Conservation (phyloP, 2,329 filamentous ascomycete species). For the Peltaster fructicola region DNA sequence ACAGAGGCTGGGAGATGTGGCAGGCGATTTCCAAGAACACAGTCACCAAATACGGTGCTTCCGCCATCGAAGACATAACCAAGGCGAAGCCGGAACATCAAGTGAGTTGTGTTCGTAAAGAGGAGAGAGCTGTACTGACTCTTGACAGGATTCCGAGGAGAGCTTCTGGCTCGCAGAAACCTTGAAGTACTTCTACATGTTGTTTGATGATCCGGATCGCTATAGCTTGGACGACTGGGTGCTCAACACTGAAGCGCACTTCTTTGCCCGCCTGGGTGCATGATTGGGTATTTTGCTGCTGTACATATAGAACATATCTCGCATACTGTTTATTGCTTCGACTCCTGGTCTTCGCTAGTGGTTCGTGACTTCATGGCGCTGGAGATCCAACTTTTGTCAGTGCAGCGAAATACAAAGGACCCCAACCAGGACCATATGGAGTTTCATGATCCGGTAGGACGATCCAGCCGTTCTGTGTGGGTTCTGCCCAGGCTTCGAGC, state of each 20-base stretch:
- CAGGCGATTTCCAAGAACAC: conserved; percentile 50
- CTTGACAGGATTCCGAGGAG: conserved; percentile 3
- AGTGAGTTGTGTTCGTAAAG: conserved; percentile 11
- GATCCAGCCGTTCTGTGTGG: conserved; percentile 23
- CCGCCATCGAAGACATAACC: conserved; percentile 49
- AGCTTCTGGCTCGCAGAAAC: conserved; percentile 50
- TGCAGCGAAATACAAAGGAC: conserved; percentile 24
- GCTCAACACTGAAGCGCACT: conserved; percentile 40
- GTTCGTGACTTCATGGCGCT: no score
- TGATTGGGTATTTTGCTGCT: no score
- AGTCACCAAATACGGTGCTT: conserved; percentile 47
- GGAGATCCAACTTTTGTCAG: conserved; percentile 18
- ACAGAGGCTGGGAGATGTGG: conserved; percentile 80
- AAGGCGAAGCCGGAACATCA: conserved; percentile 23
- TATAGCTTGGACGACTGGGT: conserved; percentile 53
- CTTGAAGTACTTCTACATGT: conserved; percentile 77
- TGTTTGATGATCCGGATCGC: conserved; percentile 52
- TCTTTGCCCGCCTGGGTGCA: conserved; percentile 27
- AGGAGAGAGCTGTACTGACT: not conserved
- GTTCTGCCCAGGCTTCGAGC: conserved; percentile 10
- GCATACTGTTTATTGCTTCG: no score
- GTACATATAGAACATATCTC: no score
- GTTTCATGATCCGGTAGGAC: conserved; percentile 23
- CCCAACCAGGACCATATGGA: conserved; percentile 21
- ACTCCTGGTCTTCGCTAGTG: no score